These are phyloP conservation scores for Pseudopyricularia cyperi DNA, from an alignment of 2,329 filamentous ascomycete species.

Conservation along the genomic window DNA sequence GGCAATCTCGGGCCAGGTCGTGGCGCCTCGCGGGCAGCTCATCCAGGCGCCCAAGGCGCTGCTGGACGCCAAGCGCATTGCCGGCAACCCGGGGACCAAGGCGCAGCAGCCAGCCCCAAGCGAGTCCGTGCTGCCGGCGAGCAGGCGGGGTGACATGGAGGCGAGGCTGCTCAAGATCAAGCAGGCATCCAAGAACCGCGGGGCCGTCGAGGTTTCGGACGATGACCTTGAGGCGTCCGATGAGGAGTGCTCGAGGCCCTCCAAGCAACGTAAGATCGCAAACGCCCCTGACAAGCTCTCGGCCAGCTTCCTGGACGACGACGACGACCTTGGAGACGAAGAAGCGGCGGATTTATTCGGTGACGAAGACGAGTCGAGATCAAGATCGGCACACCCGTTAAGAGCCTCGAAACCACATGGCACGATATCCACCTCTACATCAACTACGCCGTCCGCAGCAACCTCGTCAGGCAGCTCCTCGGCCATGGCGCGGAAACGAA, in stretches of 20 bases:
- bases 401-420: no score
- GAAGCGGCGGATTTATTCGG: constrained; percentile 1
- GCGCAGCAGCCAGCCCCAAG: constrained; percentile 7
- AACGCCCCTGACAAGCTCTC: neutral
- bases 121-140: constrained; percentile 5
- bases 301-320: neutral
- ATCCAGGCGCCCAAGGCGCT: constrained; percentile 37
- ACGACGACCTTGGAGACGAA: neutral
- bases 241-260: neutral
- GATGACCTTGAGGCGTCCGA: constrained; percentile 1
- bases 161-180: neutral
- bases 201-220: neutral
- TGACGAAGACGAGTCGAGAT: neutral
- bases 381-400: neutral
- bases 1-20: constrained; percentile 24
- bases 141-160: constrained; percentile 3
- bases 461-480: neutral
- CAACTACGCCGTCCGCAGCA: neutral
- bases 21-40: constrained; percentile 24
- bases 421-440: no score
- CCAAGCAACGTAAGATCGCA: neutral
- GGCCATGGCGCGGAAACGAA: constrained; percentile 17
- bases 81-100: constrained; percentile 14
- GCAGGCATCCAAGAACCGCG: neutral
- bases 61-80: constrained; percentile 36